Conservation (phyloP, 108 stramenopile genomes). For the Fragilaria radians region DNA sequence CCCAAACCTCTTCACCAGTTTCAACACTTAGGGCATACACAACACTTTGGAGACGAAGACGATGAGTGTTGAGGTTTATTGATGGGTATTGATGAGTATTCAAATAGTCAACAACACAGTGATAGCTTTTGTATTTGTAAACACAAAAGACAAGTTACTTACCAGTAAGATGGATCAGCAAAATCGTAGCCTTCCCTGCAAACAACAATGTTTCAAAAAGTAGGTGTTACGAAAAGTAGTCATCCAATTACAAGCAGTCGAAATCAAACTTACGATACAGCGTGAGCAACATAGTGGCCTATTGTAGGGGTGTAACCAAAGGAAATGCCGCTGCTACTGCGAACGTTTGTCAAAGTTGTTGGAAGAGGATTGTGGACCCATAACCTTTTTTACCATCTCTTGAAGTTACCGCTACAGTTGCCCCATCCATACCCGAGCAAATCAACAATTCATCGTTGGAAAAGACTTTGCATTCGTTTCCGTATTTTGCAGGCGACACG, state of each 20-base stretch:
- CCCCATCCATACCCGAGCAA: background rate
- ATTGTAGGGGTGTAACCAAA: background rate
- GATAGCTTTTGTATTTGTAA: too few relatives aligned
- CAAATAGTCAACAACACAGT: too few relatives aligned
- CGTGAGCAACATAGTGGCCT: background rate
- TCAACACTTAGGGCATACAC: background rate
- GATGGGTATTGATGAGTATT: too few relatives aligned
- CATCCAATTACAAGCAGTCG: background rate
- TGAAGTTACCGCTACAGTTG: background rate
- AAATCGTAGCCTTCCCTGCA: background rate
- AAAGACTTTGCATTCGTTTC: background rate
- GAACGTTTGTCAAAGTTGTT: background rate
- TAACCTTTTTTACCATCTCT: background rate
- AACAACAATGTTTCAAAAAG: background rate
- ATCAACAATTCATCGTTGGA: background rate
- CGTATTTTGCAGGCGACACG: background rate
- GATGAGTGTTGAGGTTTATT: too few relatives aligned
- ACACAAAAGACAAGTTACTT: background rate
- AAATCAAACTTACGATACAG: background rate
- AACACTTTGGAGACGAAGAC: background rate
- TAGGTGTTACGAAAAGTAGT: background rate
- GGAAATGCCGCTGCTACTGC: background rate
- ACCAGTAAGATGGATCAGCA: background rate
- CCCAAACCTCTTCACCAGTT: slow-evolving; percentile 16
- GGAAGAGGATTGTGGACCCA: background rate